These are phyloP conservation scores for Echinochloa phyllopogon DNA, from an alignment of 176 grass and related monocot species.

Conservation along the genomic window DNA sequence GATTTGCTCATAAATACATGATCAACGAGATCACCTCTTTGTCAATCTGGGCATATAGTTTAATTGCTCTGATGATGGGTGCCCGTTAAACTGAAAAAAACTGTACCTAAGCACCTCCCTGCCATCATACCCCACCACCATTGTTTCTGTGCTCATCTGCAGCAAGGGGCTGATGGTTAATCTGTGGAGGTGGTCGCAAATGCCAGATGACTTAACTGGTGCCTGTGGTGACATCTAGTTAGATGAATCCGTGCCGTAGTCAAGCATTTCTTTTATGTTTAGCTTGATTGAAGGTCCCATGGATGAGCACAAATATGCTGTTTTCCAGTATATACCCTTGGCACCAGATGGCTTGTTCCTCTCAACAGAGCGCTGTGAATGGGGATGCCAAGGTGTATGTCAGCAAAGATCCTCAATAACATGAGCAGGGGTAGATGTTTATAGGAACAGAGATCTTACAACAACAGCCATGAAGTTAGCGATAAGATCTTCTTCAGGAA, in stretches of 20 bases:
- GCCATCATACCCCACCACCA: slow-evolving; percentile 18
- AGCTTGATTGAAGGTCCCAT: slow-evolving; percentile 96
- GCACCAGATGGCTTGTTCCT: slow-evolving; percentile 95
- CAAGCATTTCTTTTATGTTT: slow-evolving; percentile 93
- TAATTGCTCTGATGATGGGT: slow-evolving; percentile 44
- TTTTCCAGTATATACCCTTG: slow-evolving; percentile 98
- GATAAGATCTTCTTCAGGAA: slow-evolving; percentile 89
- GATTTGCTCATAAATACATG: slow-evolving; percentile 58
- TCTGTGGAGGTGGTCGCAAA: slow-evolving; percentile 31
- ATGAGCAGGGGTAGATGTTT: neutral
- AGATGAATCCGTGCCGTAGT: slow-evolving; percentile 57
- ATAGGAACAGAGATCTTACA: slow-evolving; percentile 57
- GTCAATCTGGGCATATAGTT: slow-evolving; percentile 30
- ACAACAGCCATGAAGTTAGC: slow-evolving; percentile 93
- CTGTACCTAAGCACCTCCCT: slow-evolving; percentile 55
- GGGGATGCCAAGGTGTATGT: slow-evolving; percentile 33
- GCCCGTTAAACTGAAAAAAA: slow-evolving; percentile 48
- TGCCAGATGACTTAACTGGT: slow-evolving; percentile 28
- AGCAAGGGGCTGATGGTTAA: slow-evolving; percentile 31
- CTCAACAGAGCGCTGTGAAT: slow-evolving; percentile 80
- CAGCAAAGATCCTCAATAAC: slow-evolving; percentile 7
- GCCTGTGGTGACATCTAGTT: slow-evolving; percentile 41
- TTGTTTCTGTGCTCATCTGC: slow-evolving; percentile 33
- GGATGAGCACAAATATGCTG: slow-evolving; percentile 82
- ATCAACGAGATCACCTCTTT: slow-evolving; percentile 37